phyloP scores from a whole-genome alignment of 345 rosid species.

The Gossypium ekmanianum region DNA sequence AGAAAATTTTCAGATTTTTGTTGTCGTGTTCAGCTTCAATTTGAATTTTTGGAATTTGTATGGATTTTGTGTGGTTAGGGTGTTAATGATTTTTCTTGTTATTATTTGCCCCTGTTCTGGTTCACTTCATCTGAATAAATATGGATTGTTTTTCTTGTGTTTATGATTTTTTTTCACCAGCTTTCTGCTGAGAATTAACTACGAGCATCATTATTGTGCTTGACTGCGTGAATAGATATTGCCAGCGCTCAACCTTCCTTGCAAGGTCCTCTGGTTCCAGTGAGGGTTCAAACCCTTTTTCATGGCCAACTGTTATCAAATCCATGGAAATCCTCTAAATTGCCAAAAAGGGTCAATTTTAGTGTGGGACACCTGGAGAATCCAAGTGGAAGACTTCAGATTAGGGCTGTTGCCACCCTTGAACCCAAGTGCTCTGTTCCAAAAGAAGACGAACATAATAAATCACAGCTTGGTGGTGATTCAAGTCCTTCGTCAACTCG shows the following conservation, averaged over 20 bases:
- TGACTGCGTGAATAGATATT: slow-evolving; percentile 47
- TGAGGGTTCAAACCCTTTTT: slow-evolving; percentile 42
- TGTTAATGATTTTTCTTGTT: background rate
- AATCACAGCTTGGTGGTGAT: slow-evolving; percentile 25
- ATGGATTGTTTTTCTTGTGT: background rate
- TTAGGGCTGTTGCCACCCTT: slow-evolving; percentile 38
- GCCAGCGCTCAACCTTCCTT: slow-evolving; percentile 63
- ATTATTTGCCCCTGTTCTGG: background rate
- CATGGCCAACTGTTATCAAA: slow-evolving; percentile 38
- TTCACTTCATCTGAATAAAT: background rate
- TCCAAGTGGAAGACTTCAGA: slow-evolving; percentile 27
- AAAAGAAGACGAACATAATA: slow-evolving; percentile 19
- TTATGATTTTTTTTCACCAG: background rate
- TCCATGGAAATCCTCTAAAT: slow-evolving; percentile 42
- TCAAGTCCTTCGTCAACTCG: slow-evolving; percentile 22
- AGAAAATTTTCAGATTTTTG: background rate
- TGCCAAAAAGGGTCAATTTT: slow-evolving; percentile 33
- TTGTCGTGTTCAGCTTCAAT: background rate
- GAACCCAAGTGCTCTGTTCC: slow-evolving; percentile 28
- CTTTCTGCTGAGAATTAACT: background rate
- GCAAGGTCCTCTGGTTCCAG: slow-evolving; percentile 51
- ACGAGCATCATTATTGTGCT: background rate
- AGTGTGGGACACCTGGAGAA: slow-evolving; percentile 18
- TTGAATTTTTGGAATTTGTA: background rate
- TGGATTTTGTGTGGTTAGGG: background rate